Conservation (phyloP, 2,329 filamentous ascomycete species). For the Botrytis tulipae region DNA sequence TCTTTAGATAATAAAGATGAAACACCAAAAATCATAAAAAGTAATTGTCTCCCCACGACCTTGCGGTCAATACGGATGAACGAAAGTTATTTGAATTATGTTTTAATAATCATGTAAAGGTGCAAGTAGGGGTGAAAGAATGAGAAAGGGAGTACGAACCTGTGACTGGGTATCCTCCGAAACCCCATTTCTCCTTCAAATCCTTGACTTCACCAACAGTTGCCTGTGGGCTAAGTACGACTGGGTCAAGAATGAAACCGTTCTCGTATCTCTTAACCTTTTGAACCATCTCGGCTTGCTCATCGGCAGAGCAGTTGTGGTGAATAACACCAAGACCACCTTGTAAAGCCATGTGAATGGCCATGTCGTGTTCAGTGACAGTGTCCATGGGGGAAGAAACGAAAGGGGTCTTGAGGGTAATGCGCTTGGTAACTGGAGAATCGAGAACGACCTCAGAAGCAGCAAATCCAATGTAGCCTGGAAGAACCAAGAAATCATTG, state of each 20-base stretch:
- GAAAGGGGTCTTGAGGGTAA: constrained; percentile 93
- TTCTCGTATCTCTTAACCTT: constrained; percentile 99
- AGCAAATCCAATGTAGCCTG: constrained; percentile 97
- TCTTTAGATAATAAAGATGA: constrained; percentile 22
- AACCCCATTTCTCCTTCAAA: constrained; percentile 97
- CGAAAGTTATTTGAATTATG: constrained; percentile 94
- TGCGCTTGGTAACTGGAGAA: constrained; percentile 90
- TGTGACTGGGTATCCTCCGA: constrained; percentile 97
- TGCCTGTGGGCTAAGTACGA: constrained; percentile 83
- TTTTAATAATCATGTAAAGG: constrained; percentile 71
- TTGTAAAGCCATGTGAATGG: constrained; percentile 91
- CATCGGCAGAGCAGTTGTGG: constrained; percentile 98
- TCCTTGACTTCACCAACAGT: constrained; percentile 89
- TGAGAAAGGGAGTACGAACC: constrained; percentile 60
- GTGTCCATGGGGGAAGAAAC: constrained; percentile 99
- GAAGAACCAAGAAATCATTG: constrained; percentile 96
- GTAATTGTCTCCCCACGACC: constrained; percentile 76
- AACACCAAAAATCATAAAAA: constrained; percentile 44
- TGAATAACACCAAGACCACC: constrained; percentile 93
- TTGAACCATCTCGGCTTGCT: constrained; percentile 97
- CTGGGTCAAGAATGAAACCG: constrained; percentile 94
- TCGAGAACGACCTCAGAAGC: constrained; percentile 87
- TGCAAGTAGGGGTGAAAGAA: constrained; percentile 32
- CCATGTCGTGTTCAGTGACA: constrained; percentile 99
- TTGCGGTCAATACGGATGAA: constrained; percentile 96